Conservation (phyloP, 1,284 basidiomycete genomes). For the Fomitopsis palustris region DNA sequence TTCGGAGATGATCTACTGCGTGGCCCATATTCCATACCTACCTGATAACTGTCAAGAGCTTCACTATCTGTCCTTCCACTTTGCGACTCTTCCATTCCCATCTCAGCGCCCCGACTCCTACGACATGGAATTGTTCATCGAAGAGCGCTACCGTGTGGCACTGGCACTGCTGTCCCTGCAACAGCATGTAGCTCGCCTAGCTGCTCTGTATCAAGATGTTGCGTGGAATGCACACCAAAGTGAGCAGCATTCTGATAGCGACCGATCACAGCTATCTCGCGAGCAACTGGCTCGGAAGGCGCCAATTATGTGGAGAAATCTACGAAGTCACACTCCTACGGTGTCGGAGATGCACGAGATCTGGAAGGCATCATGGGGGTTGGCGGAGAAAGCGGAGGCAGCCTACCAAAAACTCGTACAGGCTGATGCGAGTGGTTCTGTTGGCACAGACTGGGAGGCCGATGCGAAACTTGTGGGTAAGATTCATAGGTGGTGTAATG, state of each 20-base stretch:
- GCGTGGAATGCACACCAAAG: not conserved
- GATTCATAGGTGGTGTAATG: too few relatives aligned
- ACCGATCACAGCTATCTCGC: too few relatives aligned
- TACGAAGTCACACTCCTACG: too few relatives aligned
- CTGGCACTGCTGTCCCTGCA: not conserved
- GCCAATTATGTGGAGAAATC: too few relatives aligned
- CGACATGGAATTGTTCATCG: not conserved
- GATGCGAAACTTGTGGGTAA: too few relatives aligned
- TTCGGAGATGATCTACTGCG: not conserved
- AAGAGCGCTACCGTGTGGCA: not conserved
- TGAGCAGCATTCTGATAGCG: not conserved
- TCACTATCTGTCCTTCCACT: not conserved
- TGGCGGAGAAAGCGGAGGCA: too few relatives aligned
- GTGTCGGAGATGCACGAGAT: too few relatives aligned
- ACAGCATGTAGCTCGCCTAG: not conserved
- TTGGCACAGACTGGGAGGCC: too few relatives aligned
- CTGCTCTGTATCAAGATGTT: not conserved
- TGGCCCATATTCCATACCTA: not conserved
- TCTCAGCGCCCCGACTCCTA: not conserved
- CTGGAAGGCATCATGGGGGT: too few relatives aligned
- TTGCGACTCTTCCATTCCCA: not conserved
- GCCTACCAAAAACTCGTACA: too few relatives aligned
- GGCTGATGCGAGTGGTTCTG: too few relatives aligned
- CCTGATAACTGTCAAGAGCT: not conserved
- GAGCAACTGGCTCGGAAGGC: too few relatives aligned